phyloP scores from a whole-genome alignment of 495 filamentous ascomycete genomes.

The Apodospora peruviana region DNA sequence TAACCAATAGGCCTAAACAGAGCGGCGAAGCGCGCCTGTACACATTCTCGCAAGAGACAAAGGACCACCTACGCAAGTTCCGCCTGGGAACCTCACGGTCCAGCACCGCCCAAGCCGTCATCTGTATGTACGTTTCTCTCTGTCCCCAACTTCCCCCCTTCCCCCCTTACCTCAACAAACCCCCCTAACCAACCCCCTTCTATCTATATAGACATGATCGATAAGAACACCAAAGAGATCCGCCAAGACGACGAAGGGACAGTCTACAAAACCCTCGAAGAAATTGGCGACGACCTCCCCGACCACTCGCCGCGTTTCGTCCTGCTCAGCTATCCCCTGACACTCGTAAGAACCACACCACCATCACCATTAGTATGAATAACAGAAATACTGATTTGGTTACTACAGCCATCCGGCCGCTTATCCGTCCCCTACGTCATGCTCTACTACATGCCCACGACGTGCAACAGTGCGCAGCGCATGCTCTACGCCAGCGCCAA shows the following conservation, averaged over 20 bases:
- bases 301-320: slow-evolving; percentile 86
- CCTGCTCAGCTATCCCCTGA: slow-evolving; percentile 83
- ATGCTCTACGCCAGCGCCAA: slow-evolving; percentile 97
- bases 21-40: slow-evolving; percentile 87
- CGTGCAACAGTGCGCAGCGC: slow-evolving; percentile 72
- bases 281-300: slow-evolving; percentile 84
- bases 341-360: slow-evolving; percentile 51
- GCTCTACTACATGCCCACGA: slow-evolving; percentile 85
- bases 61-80: slow-evolving; percentile 84
- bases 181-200: background rate
- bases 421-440: slow-evolving; percentile 73
- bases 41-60: slow-evolving; percentile 84
- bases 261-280: slow-evolving; percentile 72
- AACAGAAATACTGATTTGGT: background rate
- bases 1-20: slow-evolving; percentile 20
- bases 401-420: slow-evolving; percentile 37
- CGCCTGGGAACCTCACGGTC: slow-evolving; percentile 82
- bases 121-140: slow-evolving; percentile 65
- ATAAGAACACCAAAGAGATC: slow-evolving; percentile 83
- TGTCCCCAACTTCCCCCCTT: background rate
- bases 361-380: background rate
- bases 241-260: slow-evolving; percentile 63
- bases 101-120: slow-evolving; percentile 82
- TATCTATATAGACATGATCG: slow-evolving; percentile 62
- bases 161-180: slow-evolving; percentile 13